Evolutionary conservation across 192 early-diverging fungal species (phyloP).

Genomic region (Spizellomyces punctatus): DNA sequence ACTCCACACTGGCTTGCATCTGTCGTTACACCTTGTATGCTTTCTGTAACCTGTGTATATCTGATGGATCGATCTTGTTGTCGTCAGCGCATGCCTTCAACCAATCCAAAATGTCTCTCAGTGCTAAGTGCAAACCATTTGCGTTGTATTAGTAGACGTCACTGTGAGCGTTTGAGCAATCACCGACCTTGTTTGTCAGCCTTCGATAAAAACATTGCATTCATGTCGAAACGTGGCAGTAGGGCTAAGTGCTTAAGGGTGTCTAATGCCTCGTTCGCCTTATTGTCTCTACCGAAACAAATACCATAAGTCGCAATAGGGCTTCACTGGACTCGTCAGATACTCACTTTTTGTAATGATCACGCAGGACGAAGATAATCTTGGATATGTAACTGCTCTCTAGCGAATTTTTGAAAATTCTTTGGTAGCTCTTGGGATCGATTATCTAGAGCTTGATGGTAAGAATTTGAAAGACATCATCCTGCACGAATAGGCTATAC

Average conservation of each 20-base stretch:
- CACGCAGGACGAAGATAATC: conserved; percentile 35
- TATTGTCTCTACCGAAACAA: background rate
- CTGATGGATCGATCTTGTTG: too few relatives aligned
- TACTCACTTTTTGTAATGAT: conserved; percentile 19
- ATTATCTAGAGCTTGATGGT: conserved; percentile 27
- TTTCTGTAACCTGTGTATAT: too few relatives aligned
- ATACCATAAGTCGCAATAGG: background rate
- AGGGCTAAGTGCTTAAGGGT: conserved; percentile 24
- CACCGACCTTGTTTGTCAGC: conserved; percentile 20
- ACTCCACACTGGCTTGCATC: too few relatives aligned
- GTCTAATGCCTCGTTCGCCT: conserved; percentile 4
- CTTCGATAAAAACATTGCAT: conserved; percentile 40
- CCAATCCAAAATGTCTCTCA: too few relatives aligned
- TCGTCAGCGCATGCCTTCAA: too few relatives aligned
- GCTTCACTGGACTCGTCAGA: background rate
- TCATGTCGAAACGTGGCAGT: conserved; percentile 42
- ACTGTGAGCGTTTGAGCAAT: too few relatives aligned
- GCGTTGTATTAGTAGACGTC: too few relatives aligned
- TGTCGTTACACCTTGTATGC: too few relatives aligned
- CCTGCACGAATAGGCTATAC: conserved; percentile 35
- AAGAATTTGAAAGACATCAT: background rate
- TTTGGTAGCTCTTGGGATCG: conserved; percentile 18
- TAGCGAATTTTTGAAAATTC: conserved; percentile 52
- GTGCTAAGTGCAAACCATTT: too few relatives aligned
- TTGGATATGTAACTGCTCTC: conserved; percentile 42